phyloP scores from a whole-genome alignment of 306 rosid species.

The Gillenia trifoliata region DNA sequence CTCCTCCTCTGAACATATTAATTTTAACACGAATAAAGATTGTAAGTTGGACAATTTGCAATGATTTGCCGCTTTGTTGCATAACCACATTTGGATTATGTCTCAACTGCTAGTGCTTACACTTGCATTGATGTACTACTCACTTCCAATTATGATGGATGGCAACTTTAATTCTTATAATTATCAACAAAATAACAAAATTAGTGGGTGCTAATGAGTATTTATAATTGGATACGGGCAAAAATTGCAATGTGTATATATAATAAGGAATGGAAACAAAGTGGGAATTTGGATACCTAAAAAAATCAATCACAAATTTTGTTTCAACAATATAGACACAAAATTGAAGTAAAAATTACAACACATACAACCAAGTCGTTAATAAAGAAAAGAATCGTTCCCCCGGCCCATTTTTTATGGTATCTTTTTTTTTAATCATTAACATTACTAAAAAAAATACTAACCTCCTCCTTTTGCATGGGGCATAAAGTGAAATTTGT shows the following conservation, averaged over 20 bases:
- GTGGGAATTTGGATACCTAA: background rate
- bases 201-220: background rate
- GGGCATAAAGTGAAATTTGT: no score
- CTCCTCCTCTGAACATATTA: background rate
- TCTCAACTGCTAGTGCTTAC: conserved; percentile 18
- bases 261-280: background rate
- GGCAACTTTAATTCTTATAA: conserved; percentile 8
- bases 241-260: background rate
- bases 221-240: background rate
- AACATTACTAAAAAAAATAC: no score
- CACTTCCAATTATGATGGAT: conserved; percentile 10
- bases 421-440: no score
- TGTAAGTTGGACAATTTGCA: background rate
- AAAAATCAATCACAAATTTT: background rate
- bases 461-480: no score
- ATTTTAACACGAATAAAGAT: background rate
- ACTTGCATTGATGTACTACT: background rate
- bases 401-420: background rate
- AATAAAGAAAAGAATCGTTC: background rate
- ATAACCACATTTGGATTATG: conserved; percentile 25
- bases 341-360: background rate
- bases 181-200: background rate
- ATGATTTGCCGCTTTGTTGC: conserved; percentile 32
- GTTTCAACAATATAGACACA: conserved; percentile 9
- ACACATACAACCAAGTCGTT: background rate